Evolutionary conservation across 371 early-diverging fungal genomes (phyloP).

Genomic region (Rhizomucor pusillus): DNA sequence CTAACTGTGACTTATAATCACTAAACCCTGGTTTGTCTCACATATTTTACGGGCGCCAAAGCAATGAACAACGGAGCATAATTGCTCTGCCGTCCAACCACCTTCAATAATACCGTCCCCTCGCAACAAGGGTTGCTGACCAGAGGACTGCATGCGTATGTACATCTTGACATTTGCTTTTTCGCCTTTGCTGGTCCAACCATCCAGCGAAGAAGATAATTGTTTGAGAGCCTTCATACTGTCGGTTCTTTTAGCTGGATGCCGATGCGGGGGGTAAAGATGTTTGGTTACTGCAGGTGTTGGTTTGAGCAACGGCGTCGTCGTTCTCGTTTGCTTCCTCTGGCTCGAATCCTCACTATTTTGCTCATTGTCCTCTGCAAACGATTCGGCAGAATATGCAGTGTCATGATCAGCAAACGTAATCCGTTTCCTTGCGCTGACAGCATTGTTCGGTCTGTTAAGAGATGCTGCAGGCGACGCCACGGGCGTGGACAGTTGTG

Average conservation of each 20-base stretch:
- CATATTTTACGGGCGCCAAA: constrained; percentile 47
- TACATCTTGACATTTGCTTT: constrained; percentile 7
- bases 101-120: constrained; percentile 52
- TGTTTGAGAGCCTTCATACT: constrained; percentile 14
- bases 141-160: not conserved
- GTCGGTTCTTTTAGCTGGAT: constrained; percentile 17
- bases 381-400: constrained; percentile 10
- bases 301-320: constrained; percentile 3
- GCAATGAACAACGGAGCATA: constrained; percentile 43
- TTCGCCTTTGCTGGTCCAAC: constrained; percentile 12
- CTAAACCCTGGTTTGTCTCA: constrained; percentile 13
- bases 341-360: constrained; percentile 1
- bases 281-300: constrained; percentile 3
- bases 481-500: constrained; percentile 16
- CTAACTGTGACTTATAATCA: not conserved
- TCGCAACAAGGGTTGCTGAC: constrained; percentile 38
- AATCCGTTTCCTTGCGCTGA: constrained; percentile 24
- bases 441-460: not conserved
- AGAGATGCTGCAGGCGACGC: not conserved
- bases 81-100: constrained; percentile 56
- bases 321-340: not conserved
- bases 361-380: not conserved
- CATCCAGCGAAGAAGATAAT: constrained; percentile 15
- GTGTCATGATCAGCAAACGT: constrained; percentile 32
- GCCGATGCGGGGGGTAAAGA: constrained; percentile 21